phyloP scores from a whole-genome alignment of 2,329 filamentous ascomycete genomes.

The Diaporthe eres region DNA sequence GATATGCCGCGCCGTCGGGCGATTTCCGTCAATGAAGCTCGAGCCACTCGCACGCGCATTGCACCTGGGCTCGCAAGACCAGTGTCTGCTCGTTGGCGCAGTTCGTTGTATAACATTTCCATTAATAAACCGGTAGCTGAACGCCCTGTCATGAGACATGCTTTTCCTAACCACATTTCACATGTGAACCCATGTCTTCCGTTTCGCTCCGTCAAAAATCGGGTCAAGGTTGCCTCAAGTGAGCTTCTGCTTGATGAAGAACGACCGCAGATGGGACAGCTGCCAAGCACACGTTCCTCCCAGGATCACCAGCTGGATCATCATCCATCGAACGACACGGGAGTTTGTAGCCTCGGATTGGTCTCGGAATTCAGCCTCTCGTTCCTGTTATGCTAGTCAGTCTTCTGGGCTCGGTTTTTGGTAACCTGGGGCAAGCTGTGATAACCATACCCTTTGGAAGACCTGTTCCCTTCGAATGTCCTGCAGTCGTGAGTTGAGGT shows the following conservation, averaged over 20 bases:
- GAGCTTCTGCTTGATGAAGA: slow-evolving; percentile 99
- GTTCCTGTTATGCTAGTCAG: slow-evolving; percentile 73
- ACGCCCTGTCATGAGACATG: slow-evolving; percentile 37
- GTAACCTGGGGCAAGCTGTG: neutral
- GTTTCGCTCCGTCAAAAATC: slow-evolving; percentile 36
- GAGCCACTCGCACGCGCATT: neutral
- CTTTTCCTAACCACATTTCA: slow-evolving; percentile 29
- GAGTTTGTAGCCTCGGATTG: slow-evolving; percentile 95
- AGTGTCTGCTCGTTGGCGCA: neutral
- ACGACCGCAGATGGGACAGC: slow-evolving; percentile 91
- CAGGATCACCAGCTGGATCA: slow-evolving; percentile 89
- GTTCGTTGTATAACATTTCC: slow-evolving; percentile 28
- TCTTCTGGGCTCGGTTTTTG: slow-evolving; percentile 1
- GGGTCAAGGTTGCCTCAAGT: slow-evolving; percentile 67
- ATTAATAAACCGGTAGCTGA: slow-evolving; percentile 27
- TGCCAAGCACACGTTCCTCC: slow-evolving; percentile 96
- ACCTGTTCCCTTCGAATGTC: slow-evolving; percentile 96
- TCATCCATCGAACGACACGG: slow-evolving; percentile 92
- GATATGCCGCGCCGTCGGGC: neutral
- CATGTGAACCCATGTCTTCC: slow-evolving; percentile 23
- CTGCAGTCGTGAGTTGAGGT: slow-evolving; percentile 87
- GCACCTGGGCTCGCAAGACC: neutral
- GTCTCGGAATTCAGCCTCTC: slow-evolving; percentile 97
- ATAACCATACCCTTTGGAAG: slow-evolving; percentile 84
- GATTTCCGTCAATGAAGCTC: neutral